phyloP scores from a whole-genome alignment of 768 basidiomycete genomes.

The Boletus patriciae region DNA sequence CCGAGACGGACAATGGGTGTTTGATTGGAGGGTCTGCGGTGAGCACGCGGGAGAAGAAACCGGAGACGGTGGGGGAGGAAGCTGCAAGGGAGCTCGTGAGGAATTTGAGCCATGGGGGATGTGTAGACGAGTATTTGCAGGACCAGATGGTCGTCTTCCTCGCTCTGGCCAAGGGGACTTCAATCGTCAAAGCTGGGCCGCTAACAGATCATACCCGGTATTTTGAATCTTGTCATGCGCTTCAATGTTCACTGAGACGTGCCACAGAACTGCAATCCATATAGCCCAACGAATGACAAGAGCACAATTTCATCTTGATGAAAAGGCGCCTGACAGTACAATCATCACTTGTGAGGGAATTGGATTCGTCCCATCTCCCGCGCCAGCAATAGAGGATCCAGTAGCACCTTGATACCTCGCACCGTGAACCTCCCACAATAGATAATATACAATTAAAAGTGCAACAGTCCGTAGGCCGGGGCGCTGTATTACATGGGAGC shows the following conservation, averaged over 20 bases:
- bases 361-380: slow-evolving; percentile 44
- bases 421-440: slow-evolving; percentile 1
- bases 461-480: slow-evolving; percentile 12
- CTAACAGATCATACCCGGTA: slow-evolving; percentile 70
- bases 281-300: slow-evolving; percentile 66
- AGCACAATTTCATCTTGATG: slow-evolving; percentile 58
- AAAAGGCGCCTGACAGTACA: slow-evolving; percentile 40
- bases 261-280: slow-evolving; percentile 63
- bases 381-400: neutral
- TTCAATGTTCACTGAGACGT: neutral
- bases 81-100: slow-evolving; percentile 60
- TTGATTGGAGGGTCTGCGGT: slow-evolving; percentile 68
- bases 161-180: slow-evolving; percentile 66
- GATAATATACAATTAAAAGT: slow-evolving; percentile 28
- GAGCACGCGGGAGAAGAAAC: slow-evolving; percentile 49
- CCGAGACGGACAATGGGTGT: slow-evolving; percentile 67
- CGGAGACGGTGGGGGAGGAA: slow-evolving; percentile 51
- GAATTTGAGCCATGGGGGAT: slow-evolving; percentile 63
- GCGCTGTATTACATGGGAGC: slow-evolving; percentile 24
- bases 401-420: slow-evolving; percentile 1
- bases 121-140: slow-evolving; percentile 68
- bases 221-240: slow-evolving; percentile 8
- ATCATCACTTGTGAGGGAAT: slow-evolving; percentile 65
- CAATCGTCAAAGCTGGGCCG: slow-evolving; percentile 54
- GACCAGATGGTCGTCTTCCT: slow-evolving; percentile 81